Base-by-base conservation (phyloP, 1,284 basidiomycete species). In the Mrakiaceae sp. region DNA sequence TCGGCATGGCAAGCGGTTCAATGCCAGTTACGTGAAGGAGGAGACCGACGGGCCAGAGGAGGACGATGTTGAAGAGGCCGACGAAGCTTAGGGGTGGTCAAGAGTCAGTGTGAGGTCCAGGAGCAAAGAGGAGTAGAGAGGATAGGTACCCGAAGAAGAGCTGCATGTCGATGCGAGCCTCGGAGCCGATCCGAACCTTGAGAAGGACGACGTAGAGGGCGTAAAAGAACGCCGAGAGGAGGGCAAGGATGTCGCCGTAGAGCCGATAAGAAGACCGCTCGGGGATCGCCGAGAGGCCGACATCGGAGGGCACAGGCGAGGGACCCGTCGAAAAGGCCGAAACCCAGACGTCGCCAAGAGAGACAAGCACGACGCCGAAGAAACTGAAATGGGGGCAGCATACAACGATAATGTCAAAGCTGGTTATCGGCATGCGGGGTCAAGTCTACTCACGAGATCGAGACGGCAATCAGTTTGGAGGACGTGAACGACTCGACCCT, bases 181-280 rank as follows among this genome's bases (percentile, higher is more conserved):
- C 93, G 63, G 83, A 82, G 52, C 83, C 83, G 54, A 96, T 88
- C 67, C 84, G 83, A 64, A 87, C 88, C 78, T 98, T 98, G 73
- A 99, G 83, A 50, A 97, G 80, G 69, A 88, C 87, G 48, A 96
- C 87, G 75, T 99, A 99, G 60, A 91, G 76, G 0, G 94, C 88
- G 76, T 98, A 98, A 73, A 90, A 88, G 8, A 90, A 69, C 0
- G 91, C 90, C 11, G 88, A 90, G 27, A 90, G 72, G 50, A 96
- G 78, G 0, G 91, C 89, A 7, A 95, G 80, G 39, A 79, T 68
- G 74, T 97, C 92, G 50, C 93, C 92, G 44, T 55, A 63, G 40
- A 63, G 53, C 16, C 61, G 43, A 49, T 56, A 54, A 2, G 63
- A 27, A 27, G 27, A 27, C 27, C 27, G 63, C 9, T 51, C 39